Conservation (phyloP, 768 basidiomycete genomes). For the Lactifluus subvellereus region DNA sequence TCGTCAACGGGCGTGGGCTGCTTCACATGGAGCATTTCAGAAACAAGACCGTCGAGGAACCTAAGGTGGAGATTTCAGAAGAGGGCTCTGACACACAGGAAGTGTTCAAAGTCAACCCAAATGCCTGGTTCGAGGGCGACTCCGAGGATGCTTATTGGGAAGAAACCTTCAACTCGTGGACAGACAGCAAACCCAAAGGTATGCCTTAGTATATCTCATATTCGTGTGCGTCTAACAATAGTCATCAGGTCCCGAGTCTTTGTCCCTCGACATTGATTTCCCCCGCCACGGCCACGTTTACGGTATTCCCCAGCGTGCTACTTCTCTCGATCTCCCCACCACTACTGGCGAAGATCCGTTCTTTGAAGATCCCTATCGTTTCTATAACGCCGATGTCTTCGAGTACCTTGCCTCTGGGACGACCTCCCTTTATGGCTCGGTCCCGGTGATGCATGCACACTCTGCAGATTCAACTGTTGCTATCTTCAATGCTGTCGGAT, state of each 20-base stretch:
- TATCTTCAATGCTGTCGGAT: conserved; percentile 79
- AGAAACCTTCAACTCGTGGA: conserved; percentile 82
- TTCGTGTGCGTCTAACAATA: neutral
- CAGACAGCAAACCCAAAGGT: conserved; percentile 96
- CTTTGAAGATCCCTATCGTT: conserved; percentile 88
- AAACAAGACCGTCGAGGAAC: conserved; percentile 44
- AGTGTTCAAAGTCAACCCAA: conserved; percentile 47
- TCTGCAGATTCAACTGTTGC: conserved; percentile 82
- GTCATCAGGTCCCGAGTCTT: conserved; percentile 82
- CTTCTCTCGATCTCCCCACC: conserved; percentile 79
- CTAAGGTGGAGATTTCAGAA: conserved; percentile 43
- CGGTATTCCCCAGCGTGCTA: conserved; percentile 96
- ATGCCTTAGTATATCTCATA: conserved; percentile 6
- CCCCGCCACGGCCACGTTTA: conserved; percentile 88
- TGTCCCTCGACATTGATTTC: conserved; percentile 90
- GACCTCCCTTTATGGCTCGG: conserved; percentile 83
- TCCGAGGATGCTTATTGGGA: conserved; percentile 84
- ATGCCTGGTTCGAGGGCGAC: conserved; percentile 87
- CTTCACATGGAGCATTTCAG: conserved; percentile 99
- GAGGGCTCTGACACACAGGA: conserved; percentile 41
- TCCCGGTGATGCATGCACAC: conserved; percentile 92
- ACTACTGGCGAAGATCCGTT: conserved; percentile 73
- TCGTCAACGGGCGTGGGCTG: conserved; percentile 83
- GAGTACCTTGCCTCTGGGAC: conserved; percentile 83
- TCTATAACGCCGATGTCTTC: conserved; percentile 95